A percentile compares a stretch with the other conserved stretches of the same genome.
phyloP scores from a whole-genome alignment of 306 rosid genomes.

The Lathyrus aphaca region DNA sequence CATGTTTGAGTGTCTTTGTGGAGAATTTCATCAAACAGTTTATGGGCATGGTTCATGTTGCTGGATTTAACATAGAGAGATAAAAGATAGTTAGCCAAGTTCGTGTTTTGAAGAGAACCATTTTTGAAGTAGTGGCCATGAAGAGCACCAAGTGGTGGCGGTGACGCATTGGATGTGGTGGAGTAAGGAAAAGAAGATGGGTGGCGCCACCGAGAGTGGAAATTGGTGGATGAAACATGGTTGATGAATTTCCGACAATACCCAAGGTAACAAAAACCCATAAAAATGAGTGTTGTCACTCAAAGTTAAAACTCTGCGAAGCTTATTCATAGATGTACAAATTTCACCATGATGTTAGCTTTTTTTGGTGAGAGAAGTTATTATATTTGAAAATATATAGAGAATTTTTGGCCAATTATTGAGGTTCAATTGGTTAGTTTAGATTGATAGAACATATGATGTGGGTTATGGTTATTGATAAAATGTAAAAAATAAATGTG shows the following conservation, averaged over 20 bases:
- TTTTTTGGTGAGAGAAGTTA: neutral
- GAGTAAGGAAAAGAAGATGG: conserved; percentile 35
- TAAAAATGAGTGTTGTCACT: conserved; percentile 15
- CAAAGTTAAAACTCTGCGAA: conserved; percentile 1
- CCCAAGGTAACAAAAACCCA: conserved; percentile 29
- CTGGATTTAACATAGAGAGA: conserved; percentile 50
- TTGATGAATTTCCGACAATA: conserved; percentile 30
- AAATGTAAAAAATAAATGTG: no score
- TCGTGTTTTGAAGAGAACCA: conserved; percentile 49
- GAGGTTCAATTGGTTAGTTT: no score
- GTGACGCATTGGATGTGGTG: conserved; percentile 21
- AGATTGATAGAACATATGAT: no score
- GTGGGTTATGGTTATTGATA: no score
- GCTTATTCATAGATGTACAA: conserved; percentile 1
- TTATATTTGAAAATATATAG: neutral
- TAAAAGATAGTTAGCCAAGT: conserved; percentile 52
- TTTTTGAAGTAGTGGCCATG: conserved; percentile 65
- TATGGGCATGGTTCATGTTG: conserved; percentile 51
- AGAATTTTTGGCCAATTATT: neutral
- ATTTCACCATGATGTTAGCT: conserved; percentile 13
- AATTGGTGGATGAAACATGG: conserved; percentile 23
- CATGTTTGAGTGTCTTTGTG: conserved; percentile 61
- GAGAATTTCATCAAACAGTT: conserved; percentile 73
- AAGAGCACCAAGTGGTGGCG: conserved; percentile 38
- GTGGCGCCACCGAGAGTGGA: conserved; percentile 42